phyloP scores from a whole-genome alignment of 1,139 yeast genomes.

The Kurtzmaniella quercitrusa region DNA sequence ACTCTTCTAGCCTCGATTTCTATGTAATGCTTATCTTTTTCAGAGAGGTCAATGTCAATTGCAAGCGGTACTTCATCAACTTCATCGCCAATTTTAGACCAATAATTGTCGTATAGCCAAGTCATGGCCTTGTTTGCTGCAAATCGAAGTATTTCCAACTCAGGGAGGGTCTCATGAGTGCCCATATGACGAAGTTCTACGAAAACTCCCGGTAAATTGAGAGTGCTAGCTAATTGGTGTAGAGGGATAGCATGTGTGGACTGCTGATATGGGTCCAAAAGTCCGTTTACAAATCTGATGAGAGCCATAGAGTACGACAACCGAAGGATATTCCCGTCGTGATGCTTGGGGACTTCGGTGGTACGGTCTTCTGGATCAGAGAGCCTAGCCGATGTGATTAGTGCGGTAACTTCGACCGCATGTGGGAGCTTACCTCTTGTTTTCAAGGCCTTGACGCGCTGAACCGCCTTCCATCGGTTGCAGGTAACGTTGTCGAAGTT shows the following conservation, averaged over 20 bases:
- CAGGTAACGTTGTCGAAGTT: slow-evolving; percentile 25
- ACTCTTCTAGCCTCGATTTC: slow-evolving; percentile 1
- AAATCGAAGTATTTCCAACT: slow-evolving; percentile 58
- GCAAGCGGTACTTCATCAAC: slow-evolving; percentile 12
- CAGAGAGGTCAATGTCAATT: slow-evolving; percentile 12
- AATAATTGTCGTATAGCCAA: slow-evolving; percentile 76
- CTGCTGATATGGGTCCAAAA: slow-evolving; percentile 83
- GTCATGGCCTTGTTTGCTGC: slow-evolving; percentile 57
- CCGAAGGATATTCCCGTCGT: slow-evolving; percentile 31
- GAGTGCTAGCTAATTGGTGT: slow-evolving; percentile 63
- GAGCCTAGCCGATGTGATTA: slow-evolving; percentile 51
- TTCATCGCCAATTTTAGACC: slow-evolving; percentile 46
- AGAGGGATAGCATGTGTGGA: slow-evolving; percentile 76
- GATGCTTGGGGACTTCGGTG: slow-evolving; percentile 4
- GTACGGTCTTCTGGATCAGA: slow-evolving; percentile 32
- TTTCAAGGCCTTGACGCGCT: slow-evolving; percentile 40
- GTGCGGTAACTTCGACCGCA: slow-evolving; percentile 53
- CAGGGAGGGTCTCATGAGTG: slow-evolving; percentile 84
- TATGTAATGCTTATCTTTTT: slow-evolving; percentile 3
- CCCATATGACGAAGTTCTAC: slow-evolving; percentile 90
- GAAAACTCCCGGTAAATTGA: slow-evolving; percentile 73
- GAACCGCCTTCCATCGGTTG: slow-evolving; percentile 29
- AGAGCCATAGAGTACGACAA: slow-evolving; percentile 72
- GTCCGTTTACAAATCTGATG: slow-evolving; percentile 85
- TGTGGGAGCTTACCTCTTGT: slow-evolving; percentile 44